Percentiles rank a stretch among this genome's conserved stretches.
Evolutionary conservation across 768 basidiomycete species (phyloP).

Genomic region (Psilocybe tampanensis): DNA sequence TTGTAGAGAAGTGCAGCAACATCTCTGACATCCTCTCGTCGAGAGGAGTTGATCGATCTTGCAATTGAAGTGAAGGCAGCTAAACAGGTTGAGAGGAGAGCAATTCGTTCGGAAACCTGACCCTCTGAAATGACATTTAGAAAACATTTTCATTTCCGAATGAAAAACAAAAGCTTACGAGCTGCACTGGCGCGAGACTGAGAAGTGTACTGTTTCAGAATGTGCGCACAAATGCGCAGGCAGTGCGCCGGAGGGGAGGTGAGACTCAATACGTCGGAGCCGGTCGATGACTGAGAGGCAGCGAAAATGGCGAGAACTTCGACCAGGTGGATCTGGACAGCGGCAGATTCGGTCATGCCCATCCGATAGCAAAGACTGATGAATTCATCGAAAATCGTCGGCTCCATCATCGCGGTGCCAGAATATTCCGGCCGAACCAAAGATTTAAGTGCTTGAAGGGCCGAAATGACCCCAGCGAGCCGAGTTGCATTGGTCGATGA

Average conservation of each 20-base stretch:
- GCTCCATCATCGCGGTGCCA: conserved; percentile 80
- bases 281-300: conserved; percentile 33
- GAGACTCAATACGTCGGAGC: conserved; percentile 38
- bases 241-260: conserved; percentile 67
- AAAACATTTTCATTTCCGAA: conserved; percentile 6
- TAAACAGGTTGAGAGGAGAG: conserved; percentile 67
- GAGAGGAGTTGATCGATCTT: conserved; percentile 50
- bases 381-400: conserved; percentile 87
- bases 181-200: conserved; percentile 50
- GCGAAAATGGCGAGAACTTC: conserved; percentile 69
- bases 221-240: conserved; percentile 79
- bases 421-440: conserved; percentile 82
- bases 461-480: conserved; percentile 54
- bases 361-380: conserved; percentile 87
- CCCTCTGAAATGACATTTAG: conserved; percentile 43
- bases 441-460: conserved; percentile 75
- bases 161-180: conserved; percentile 39
- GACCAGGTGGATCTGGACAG: conserved; percentile 70
- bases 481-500: conserved; percentile 43
- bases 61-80: conserved; percentile 62
- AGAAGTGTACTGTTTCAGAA: conserved; percentile 73
- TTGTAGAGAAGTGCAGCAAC: conserved; percentile 80
- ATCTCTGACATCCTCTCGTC: conserved; percentile 76
- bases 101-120: conserved; percentile 55
- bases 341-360: conserved; percentile 82